Evolutionary conservation across 2,329 filamentous ascomycete genomes (phyloP).

Genomic region (Fusarium vanettenii): DNA sequence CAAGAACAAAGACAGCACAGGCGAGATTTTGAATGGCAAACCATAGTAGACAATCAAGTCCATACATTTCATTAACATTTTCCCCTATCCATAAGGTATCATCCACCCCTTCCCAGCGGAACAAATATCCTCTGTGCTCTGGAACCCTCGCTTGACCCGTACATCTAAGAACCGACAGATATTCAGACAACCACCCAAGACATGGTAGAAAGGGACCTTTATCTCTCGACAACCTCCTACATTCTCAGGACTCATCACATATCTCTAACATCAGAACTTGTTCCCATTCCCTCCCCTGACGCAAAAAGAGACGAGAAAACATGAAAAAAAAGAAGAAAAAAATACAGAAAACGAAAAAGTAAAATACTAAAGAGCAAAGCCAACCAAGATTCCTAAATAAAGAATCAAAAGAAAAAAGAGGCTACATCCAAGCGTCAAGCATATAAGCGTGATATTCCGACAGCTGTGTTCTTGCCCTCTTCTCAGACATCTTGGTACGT

Average conservation of each 20-base stretch:
- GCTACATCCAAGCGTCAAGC: slow-evolving; percentile 4
- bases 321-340: slow-evolving; percentile 11
- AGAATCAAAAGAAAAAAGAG: slow-evolving; percentile 1
- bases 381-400: slow-evolving; percentile 4
- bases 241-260: background rate
- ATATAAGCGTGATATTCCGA: slow-evolving; percentile 44
- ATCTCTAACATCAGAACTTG: background rate
- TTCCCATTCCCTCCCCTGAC: background rate
- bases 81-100: slow-evolving; percentile 20
- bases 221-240: background rate
- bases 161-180: slow-evolving; percentile 2
- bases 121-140: background rate
- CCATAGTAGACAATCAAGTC: background rate
- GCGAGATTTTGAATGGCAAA: background rate
- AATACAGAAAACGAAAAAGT: slow-evolving; percentile 14
- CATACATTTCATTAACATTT: slow-evolving; percentile 12
- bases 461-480: slow-evolving; percentile 16
- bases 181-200: slow-evolving; percentile 9
- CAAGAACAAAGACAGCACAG: background rate
- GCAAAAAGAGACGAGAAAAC: slow-evolving; percentile 1
- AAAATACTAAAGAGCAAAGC: slow-evolving; percentile 11
- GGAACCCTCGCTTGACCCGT: background rate
- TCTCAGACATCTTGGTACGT: slow-evolving; percentile 24
- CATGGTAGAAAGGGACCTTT: background rate
- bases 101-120: slow-evolving; percentile 9